Evolutionary conservation across 495 filamentous ascomycete genomes (phyloP).

Genomic region (Geoglossum glabrum): DNA sequence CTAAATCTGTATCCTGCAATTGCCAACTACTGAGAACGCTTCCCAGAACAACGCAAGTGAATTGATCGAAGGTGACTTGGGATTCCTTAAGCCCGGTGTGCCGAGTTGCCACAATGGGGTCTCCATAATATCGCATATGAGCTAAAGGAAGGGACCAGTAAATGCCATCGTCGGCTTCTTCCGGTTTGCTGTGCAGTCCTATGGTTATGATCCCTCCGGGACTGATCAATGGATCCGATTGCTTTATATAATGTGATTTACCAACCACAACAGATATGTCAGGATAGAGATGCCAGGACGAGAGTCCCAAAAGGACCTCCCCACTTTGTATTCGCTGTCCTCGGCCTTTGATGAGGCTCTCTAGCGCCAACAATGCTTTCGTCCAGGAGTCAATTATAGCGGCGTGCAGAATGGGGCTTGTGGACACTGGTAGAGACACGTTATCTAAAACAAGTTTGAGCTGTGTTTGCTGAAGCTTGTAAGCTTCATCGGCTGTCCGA

Average conservation of each 20-base stretch:
- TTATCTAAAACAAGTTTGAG: background rate
- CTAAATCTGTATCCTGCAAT: no score
- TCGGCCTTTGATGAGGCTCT: background rate
- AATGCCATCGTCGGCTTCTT: background rate
- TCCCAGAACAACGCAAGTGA: background rate
- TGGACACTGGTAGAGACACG: background rate
- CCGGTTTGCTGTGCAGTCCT: background rate
- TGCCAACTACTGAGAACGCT: background rate
- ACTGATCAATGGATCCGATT: background rate
- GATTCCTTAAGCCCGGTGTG: background rate
- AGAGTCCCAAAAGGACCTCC: background rate
- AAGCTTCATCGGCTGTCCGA: conserved; percentile 13
- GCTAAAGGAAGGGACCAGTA: background rate
- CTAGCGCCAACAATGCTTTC: background rate
- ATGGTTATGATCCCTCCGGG: background rate
- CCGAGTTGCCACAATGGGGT: background rate
- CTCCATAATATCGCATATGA: background rate
- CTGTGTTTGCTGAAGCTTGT: background rate
- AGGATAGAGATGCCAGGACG: background rate
- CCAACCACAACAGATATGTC: background rate
- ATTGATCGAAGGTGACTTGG: background rate
- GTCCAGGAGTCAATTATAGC: background rate
- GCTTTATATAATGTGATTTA: background rate
- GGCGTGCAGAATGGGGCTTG: background rate
- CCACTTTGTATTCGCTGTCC: background rate